Evolutionary conservation across 2,329 filamentous ascomycete genomes (phyloP), one percentile per base, ranked within the genome.

Genomic region (Fusarium veterinarium): DNA sequence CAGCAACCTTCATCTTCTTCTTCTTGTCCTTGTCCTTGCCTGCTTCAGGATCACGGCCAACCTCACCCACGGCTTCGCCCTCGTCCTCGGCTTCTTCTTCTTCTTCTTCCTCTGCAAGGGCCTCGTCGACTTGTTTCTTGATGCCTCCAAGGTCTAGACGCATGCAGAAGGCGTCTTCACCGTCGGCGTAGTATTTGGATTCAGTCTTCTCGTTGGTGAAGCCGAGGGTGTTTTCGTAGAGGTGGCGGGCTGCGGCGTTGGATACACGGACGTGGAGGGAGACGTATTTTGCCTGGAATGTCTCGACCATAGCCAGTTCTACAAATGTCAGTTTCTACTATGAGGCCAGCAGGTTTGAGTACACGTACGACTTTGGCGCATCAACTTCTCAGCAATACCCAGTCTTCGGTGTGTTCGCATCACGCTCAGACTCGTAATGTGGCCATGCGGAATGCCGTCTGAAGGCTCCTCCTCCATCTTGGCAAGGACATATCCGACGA

Each of bases 391-490:
- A 12, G 96, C 96, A 75, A 99, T 93, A 0, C 96, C 96, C 67
- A 99, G 83, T 60, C 95, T 85, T 66, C 96, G 87, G 84, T 99
- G 96, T 75, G 96, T 99, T 74, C 96, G 88, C 96, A 98, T 99
- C 46, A 99, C 96, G 79, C 92, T 95, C 79, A 99, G 83, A 76
- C 92, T 95, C 49, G 96, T 99, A 80, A 99, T 98, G 85, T 99
- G 96, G 20, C 96, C 96, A 84, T 98, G 96, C 77, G 92, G 93
- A 44, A 98, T 86, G 65, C 95, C 95, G 82, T 98, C 95, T 67
- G 92, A 81, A 12, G 96, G 95, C 83, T 98, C 96, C 86, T 99
- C 96, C 84, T 99, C 96, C 95, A 99, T 99, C 88, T 99, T 99
- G 57, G 96, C 96, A 31, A 99, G 91, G n/a, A 99, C 96, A 81